Percentiles rank a stretch among this genome's conserved stretches.
Conservation (phyloP, 192 early-diverging fungal genomes). For the Lunasporangiospora selenospora region DNA sequence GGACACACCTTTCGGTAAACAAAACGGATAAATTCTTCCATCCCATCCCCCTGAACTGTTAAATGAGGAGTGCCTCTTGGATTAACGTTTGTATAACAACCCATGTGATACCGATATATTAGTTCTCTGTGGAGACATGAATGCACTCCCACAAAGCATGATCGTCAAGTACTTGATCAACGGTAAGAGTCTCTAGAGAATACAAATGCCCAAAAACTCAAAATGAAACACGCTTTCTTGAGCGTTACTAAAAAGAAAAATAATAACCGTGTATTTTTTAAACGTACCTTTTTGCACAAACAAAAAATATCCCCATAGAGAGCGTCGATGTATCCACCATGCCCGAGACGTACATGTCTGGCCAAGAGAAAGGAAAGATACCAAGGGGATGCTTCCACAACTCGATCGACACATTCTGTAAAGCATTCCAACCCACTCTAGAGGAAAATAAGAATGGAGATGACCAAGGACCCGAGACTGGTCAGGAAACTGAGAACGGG, state of each 20-base stretch:
- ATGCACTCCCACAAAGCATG: constrained; percentile 18
- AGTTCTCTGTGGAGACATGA: constrained; percentile 43
- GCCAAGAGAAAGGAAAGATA: background rate
- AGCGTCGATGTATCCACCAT: constrained; percentile 14
- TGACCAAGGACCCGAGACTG: background rate
- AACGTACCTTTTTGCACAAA: no score
- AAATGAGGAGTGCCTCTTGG: no score
- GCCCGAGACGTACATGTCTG: constrained; percentile 5
- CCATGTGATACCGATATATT: no score
- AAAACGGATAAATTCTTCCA: constrained; percentile 1
- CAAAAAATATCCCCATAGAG: no score
- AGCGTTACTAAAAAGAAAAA: background rate
- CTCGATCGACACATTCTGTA: constrained; percentile 7
- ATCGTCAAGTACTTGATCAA: constrained; percentile 8
- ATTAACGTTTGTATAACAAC: no score
- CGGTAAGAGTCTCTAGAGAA: background rate
- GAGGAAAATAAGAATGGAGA: background rate
- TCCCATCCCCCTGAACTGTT: no score
- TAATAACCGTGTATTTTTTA: no score
- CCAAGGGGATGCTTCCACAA: constrained; percentile 6
- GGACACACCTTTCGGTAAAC: no score
- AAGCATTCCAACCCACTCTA: background rate
- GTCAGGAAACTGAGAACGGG: background rate
- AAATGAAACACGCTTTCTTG: background rate
- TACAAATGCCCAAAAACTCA: background rate